Conservation (phyloP, 257 asterid species). For the Lavandula angustifolia region DNA sequence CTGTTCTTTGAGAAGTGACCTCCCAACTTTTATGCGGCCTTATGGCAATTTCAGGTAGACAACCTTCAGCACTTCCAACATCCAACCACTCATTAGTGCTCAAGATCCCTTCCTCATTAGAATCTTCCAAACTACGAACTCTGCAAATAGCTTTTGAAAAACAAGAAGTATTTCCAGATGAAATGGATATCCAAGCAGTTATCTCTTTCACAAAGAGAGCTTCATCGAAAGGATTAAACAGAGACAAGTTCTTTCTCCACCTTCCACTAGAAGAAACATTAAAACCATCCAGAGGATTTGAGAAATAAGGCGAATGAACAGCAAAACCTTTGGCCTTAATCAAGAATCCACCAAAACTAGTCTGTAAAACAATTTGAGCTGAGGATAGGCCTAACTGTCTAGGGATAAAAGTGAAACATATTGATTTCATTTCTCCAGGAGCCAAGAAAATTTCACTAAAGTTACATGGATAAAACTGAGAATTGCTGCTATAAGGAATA, state of each 20-base stretch:
- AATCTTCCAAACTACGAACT: conserved; percentile 33
- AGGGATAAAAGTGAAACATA: conserved; percentile 71
- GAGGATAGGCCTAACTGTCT: conserved; percentile 58
- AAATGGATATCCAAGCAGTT: conserved; percentile 67
- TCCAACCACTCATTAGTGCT: conserved; percentile 51
- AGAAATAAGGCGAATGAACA: conserved; percentile 66
- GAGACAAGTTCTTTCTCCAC: conserved; percentile 69
- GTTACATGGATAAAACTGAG: conserved; percentile 83
- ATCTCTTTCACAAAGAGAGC: conserved; percentile 74
- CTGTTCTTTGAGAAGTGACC: conserved; percentile 60
- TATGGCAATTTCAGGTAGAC: conserved; percentile 49
- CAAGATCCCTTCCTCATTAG: conserved; percentile 34
- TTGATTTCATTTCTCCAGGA: conserved; percentile 69
- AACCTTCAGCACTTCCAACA: conserved; percentile 46
- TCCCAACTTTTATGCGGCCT: conserved; percentile 76
- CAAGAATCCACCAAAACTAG: conserved; percentile 83
- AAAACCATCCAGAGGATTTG: conserved; percentile 49
- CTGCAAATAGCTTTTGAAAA: conserved; percentile 54
- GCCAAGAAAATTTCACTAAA: conserved; percentile 57
- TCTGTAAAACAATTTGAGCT: conserved; percentile 74
- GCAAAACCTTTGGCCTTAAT: conserved; percentile 73
- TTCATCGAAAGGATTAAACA: conserved; percentile 78
- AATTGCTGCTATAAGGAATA: conserved; percentile 63
- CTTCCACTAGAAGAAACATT: conserved; percentile 64
- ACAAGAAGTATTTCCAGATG: conserved; percentile 50